Evolutionary conservation across 2,329 filamentous ascomycete species (phyloP).

Genomic region (Penicillium freii): DNA sequence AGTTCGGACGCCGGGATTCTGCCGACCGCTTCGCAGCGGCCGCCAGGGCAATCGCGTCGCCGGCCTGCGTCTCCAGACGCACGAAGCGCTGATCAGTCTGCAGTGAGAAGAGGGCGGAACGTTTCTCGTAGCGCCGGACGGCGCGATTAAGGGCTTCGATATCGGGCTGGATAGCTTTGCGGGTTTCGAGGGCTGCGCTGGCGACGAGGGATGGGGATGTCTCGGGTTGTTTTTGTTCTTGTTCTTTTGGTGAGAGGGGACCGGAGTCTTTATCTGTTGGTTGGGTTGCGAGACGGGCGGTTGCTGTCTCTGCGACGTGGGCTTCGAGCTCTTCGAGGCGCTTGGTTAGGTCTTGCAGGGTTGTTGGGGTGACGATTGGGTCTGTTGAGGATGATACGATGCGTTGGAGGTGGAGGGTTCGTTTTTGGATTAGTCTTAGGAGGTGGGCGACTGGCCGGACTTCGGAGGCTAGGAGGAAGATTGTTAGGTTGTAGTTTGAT

Average conservation of each 20-base stretch:
- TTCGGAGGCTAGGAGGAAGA: constrained; percentile 86
- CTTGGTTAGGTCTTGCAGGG: constrained; percentile 57
- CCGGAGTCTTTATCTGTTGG: not conserved
- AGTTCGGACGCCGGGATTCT: constrained; percentile 21
- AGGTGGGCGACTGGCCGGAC: constrained; percentile 78
- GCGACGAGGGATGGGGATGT: constrained; percentile 39
- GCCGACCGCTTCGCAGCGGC: constrained; percentile 59
- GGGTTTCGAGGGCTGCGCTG: constrained; percentile 54
- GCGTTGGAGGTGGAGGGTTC: constrained; percentile 78
- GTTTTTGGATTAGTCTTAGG: constrained; percentile 72
- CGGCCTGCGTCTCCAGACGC: constrained; percentile 67
- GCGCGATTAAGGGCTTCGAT: constrained; percentile 85
- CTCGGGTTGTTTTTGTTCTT: constrained; percentile 24
- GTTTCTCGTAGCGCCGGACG: constrained; percentile 88
- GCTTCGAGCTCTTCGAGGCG: constrained; percentile 70
- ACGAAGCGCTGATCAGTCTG: constrained; percentile 74
- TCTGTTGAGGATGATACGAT: constrained; percentile 51
- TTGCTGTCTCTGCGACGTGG: constrained; percentile 46
- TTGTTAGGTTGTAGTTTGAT: constrained; percentile 87
- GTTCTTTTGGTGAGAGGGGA: constrained; percentile 11
- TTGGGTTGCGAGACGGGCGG: constrained; percentile 18
- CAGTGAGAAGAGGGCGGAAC: constrained; percentile 69
- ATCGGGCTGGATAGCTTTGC: constrained; percentile 70
- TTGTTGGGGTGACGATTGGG: constrained; percentile 22
- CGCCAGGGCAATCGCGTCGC: constrained; percentile 77